phyloP scores from a whole-genome alignment of 352 stramenopile genomes.

The Globisporangium nunn region DNA sequence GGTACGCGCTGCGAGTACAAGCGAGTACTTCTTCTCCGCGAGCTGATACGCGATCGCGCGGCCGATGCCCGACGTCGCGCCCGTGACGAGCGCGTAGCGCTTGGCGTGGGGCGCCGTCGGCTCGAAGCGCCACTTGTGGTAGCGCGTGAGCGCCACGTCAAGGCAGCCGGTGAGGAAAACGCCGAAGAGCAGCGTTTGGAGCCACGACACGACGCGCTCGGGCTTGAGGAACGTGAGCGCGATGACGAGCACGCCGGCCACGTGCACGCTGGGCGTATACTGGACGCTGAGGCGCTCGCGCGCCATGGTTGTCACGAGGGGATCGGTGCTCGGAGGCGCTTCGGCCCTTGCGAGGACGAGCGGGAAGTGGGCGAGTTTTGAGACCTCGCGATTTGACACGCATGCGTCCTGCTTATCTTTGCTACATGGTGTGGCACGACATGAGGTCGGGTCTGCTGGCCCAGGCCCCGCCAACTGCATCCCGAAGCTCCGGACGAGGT shows the following conservation, averaged over 20 bases:
- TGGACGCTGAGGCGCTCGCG: constrained; percentile 27
- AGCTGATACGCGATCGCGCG: constrained; percentile 74
- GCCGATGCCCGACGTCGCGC: constrained; percentile 66
- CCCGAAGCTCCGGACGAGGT: no score
- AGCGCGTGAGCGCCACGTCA: constrained; percentile 54
- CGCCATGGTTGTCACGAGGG: background rate
- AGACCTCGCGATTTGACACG: background rate
- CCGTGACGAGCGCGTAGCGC: constrained; percentile 64
- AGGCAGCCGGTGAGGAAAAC: constrained; percentile 44
- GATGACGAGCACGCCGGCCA: constrained; percentile 45
- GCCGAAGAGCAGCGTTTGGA: constrained; percentile 44
- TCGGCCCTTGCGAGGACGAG: constrained; percentile 22
- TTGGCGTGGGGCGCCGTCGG: constrained; percentile 38
- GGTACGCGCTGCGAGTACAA: constrained; percentile 58
- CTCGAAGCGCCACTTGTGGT: constrained; percentile 61
- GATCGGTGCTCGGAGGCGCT: no score
- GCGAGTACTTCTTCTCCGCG: constrained; percentile 71
- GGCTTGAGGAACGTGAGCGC: constrained; percentile 35
- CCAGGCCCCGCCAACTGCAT: no score
- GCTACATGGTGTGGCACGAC: background rate
- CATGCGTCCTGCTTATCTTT: background rate
- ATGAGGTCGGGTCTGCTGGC: background rate
- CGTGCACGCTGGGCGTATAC: constrained; percentile 32
- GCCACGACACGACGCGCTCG: constrained; percentile 21
- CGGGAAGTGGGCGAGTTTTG: no score